Evolutionary conservation across 1,139 yeast genomes (phyloP), one percentile per base, ranked within the genome.

Genomic region (Yamadazyma triangularis): DNA sequence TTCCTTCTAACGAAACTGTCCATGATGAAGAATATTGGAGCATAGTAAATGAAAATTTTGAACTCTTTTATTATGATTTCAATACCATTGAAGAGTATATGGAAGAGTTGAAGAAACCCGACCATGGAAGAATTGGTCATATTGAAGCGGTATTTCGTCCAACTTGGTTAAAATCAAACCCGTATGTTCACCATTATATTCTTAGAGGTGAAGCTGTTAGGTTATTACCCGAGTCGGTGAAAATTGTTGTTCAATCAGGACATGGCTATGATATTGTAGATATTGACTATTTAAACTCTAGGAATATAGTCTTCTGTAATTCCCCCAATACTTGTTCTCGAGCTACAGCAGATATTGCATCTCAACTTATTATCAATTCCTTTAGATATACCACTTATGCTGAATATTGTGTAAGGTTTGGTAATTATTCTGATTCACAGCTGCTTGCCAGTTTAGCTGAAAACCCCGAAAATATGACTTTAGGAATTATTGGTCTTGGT

Each of bases 251-350:
- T 10, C 41, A 37, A 35, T 57, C 65, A 0, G 67, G 68, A 1
- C 67, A 61, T 37, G 68, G 68, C 0, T 58, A 51, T 35, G 67
- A 61, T 38, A 56, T 58, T 23, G 64, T 58, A 25, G 67, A 61
- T 35, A 56, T 61, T 20, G 42, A 38, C 8, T 53, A 55, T 32
- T 41, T 61, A 24, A 52, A 57, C 3, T 43, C 52, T 1, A 42
- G 54, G 34, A 56, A 53, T 3, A 50, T 61, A 21, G 26, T 57
- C 2, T 60, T 59, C 27, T 59, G 64, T 34, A 59, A 60, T 38
- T 56, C 63, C 1, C 63, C 65, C 6, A 47, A 56, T 30, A 50
- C 56, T 4, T 58, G 64, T 31, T 42, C 63, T 0, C 48, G 61
- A 28, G 62, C 66, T 4, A 60, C 66, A 8, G 63, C 63, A 4